A percentile compares a stretch with the other conserved stretches of the same genome.
Conservation (phyloP, 306 rosid genomes). For the Potentilla sterilis region DNA sequence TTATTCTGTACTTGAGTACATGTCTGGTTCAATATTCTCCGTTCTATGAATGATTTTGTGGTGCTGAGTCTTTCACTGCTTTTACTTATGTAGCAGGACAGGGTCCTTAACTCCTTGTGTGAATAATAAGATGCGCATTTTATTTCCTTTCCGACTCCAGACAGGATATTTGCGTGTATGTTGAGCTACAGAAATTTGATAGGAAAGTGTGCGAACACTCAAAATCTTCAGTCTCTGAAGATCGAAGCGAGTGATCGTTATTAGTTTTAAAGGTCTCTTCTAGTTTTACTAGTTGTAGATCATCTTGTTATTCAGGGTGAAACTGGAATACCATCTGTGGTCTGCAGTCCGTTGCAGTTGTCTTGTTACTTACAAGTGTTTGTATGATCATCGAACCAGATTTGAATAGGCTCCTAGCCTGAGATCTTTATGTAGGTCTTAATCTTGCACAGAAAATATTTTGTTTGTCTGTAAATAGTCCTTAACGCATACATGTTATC, state of each 20-base stretch:
- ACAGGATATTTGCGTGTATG: background rate
- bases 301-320: background rate
- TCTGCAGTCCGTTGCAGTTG: background rate
- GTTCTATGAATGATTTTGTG: too few species aligned
- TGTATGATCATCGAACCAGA: background rate
- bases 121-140: background rate
- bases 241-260: too few species aligned
- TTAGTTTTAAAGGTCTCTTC: too few species aligned
- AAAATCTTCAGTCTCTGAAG: too few species aligned
- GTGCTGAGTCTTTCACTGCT: too few species aligned
- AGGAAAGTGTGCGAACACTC: too few species aligned
- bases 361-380: background rate
- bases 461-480: background rate
- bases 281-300: background rate
- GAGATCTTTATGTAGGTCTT: background rate
- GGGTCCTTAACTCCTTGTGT: too few species aligned
- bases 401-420: background rate
- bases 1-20: too few species aligned
- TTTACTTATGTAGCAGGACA: too few species aligned
- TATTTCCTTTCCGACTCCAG: background rate
- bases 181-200: background rate
- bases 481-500: background rate
- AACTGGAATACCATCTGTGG: background rate
- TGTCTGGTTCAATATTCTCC: too few species aligned
- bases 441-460: background rate